Percentiles rank a stretch among this genome's conserved stretches.
These are phyloP conservation scores for Claviceps sp. DNA, from an alignment of 2,329 filamentous ascomycete genomes.

Conservation along the genomic window DNA sequence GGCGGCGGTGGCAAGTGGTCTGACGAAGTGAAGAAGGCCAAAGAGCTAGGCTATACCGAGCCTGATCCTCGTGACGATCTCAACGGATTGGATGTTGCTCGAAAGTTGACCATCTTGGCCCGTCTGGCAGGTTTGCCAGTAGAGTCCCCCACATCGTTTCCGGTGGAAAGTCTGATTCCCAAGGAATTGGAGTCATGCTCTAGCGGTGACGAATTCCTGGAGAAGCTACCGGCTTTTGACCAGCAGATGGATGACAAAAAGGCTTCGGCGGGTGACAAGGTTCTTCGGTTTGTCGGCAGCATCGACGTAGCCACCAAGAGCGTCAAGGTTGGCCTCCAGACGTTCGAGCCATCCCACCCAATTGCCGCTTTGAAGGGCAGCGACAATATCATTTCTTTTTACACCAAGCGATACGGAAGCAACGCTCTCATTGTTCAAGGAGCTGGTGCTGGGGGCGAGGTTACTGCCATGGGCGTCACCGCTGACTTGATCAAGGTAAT, in stretches of 20 bases:
- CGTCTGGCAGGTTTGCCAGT: slow-evolving; percentile 72
- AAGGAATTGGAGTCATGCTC: slow-evolving; percentile 64
- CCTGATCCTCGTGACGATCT: slow-evolving; percentile 78
- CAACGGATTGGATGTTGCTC: slow-evolving; percentile 81
- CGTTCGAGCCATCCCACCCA: slow-evolving; percentile 74
- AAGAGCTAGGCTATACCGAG: slow-evolving; percentile 85
- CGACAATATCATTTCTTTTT: slow-evolving; percentile 98
- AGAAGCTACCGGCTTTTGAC: slow-evolving; percentile 69
- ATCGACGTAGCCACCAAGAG: slow-evolving; percentile 70
- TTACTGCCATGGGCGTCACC: slow-evolving; percentile 97
- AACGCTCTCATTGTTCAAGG: slow-evolving; percentile 93
- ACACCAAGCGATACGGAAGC: slow-evolving; percentile 83
- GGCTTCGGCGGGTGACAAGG: slow-evolving; percentile 74
- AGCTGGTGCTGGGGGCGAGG: slow-evolving; percentile 83
- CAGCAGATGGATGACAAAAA: slow-evolving; percentile 82
- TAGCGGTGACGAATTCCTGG: slow-evolving; percentile 76
- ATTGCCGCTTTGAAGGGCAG: slow-evolving; percentile 93
- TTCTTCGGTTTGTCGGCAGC: slow-evolving; percentile 86
- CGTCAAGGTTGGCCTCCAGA: slow-evolving; percentile 86
- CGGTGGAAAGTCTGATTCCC: slow-evolving; percentile 87
- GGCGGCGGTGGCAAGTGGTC: slow-evolving; percentile 72
- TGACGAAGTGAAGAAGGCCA: slow-evolving; percentile 81
- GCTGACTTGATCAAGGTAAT: slow-evolving; percentile 83
- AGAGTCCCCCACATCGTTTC: slow-evolving; percentile 75
- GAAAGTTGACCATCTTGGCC: slow-evolving; percentile 90